Percentiles rank a stretch among this genome's conserved stretches.
These are phyloP conservation scores for Trypanosoma platydactyli DNA, from an alignment of 208 protist genomes.

Conservation along the genomic window DNA sequence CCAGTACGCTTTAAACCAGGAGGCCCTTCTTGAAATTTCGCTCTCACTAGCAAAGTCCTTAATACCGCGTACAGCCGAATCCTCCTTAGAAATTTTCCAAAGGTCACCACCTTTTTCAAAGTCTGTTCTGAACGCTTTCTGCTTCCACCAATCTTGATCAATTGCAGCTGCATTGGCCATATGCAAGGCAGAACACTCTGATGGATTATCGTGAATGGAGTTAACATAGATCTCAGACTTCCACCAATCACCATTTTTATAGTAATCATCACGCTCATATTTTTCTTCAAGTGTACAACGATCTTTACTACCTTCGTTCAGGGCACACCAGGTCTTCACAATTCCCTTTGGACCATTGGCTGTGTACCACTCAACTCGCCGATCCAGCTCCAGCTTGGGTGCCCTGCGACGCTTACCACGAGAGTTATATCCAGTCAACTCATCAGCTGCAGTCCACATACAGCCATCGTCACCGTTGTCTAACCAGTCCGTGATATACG, in stretches of 20 bases:
- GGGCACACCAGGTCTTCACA: constrained; percentile 39
- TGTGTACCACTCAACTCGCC: constrained; percentile 40
- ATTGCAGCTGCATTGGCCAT: constrained; percentile 25
- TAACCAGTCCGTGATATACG: constrained; percentile 39
- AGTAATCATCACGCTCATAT: constrained; percentile 41
- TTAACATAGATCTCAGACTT: constrained; percentile 33
- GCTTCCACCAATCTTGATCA: constrained; percentile 46
- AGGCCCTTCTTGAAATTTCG: constrained; percentile 23
- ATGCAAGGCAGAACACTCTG: constrained; percentile 28
- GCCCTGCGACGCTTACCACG: constrained; percentile 29
- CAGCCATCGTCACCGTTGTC: constrained; percentile 31
- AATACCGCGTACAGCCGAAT: constrained; percentile 22
- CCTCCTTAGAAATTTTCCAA: constrained; percentile 32
- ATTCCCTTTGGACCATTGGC: constrained; percentile 39
- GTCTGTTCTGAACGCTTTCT: constrained; percentile 23
- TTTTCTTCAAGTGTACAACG: constrained; percentile 40
- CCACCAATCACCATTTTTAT: constrained; percentile 50
- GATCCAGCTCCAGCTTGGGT: constrained; percentile 23
- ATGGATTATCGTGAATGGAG: constrained; percentile 18
- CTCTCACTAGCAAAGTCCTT: constrained; percentile 21
- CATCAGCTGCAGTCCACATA: constrained; percentile 43
- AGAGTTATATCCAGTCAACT: constrained; percentile 33
- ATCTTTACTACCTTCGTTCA: constrained; percentile 29
- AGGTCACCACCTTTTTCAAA: constrained; percentile 30
- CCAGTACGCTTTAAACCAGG: constrained; percentile 41